Base-by-base conservation (phyloP, 495 filamentous ascomycete species). In the Talaromyces thailandensis region DNA sequence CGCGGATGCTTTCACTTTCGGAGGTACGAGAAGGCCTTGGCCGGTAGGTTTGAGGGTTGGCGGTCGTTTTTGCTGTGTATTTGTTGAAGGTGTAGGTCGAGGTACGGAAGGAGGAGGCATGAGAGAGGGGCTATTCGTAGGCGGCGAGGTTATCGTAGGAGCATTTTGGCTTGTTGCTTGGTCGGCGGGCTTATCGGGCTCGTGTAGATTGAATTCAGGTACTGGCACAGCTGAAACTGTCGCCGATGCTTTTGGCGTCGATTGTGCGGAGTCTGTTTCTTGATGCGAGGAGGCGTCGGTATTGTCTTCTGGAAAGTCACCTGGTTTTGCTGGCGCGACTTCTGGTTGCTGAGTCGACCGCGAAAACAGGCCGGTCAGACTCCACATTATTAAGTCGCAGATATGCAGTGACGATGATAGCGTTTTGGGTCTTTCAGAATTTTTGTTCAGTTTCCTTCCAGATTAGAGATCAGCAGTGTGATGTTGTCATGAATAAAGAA, bases 231-330 rank as follows among this genome's bases (percentile, higher is more conserved):
- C 62, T 0, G 74, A 68, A 37, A 28, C 72, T 50, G 70, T 67
- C 18, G 70, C 68, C 29, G 71, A 71, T 4, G 78, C 76, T 65
- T 82, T 82, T 4, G 83, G 82, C 6, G 82, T 84, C 1, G 72
- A 73, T 58, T 81, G 76, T 3, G 74, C 62, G 40, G 74, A 77
- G 6, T 75, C 69, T 53, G 56, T 31, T 23, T 60, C 31, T 40
- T 40, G 35, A 40, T 40, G 35, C 58, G 55, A 57, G 29, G 52
- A 26, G 14, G 55, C 23, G 26, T 57, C 52, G 16, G 55, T n/a
- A 11, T 56, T 18, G 14, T 32, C 21, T 57, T 31, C 26, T 9
- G 16, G 16, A 18, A 35, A 5, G 26, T 57, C 55, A 29, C 35
- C 29, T 57, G 55, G 4, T 57, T 57, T 25, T 14, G 26, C 55